A percentile compares a stretch with the other conserved stretches of the same genome.
These are phyloP conservation scores for Quercus glauca DNA, from an alignment of 306 rosid species.

Conservation along the genomic window DNA sequence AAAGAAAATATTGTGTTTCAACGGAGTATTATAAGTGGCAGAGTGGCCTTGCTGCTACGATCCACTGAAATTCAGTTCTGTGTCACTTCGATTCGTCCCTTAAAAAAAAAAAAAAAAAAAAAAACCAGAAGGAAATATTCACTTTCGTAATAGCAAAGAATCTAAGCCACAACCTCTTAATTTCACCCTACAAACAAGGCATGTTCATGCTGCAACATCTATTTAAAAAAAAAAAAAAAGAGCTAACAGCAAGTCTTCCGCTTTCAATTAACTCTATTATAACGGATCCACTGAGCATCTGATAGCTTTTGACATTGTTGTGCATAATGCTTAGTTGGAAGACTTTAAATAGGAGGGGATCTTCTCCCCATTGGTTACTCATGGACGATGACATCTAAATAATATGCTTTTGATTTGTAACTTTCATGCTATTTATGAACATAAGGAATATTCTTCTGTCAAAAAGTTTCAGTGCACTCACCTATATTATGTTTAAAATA, in stretches of 20 bases:
- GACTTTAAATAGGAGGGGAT: not conserved
- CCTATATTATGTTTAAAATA: slow-evolving; percentile 25
- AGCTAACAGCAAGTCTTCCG: slow-evolving; percentile 34
- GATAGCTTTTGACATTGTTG: slow-evolving; percentile 32
- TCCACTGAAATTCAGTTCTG: too few species aligned
- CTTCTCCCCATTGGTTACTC: slow-evolving; percentile 16
- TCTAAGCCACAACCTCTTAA: slow-evolving; percentile 20
- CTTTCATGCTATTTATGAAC: slow-evolving; percentile 31
- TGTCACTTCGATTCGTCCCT: too few species aligned
- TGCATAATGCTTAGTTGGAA: slow-evolving; percentile 37
- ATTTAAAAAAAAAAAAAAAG: too few species aligned
- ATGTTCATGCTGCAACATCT: slow-evolving; percentile 22
- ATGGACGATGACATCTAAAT: slow-evolving; percentile 31
- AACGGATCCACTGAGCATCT: slow-evolving; percentile 17
- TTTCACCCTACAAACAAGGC: slow-evolving; percentile 24
- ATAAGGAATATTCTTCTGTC: slow-evolving; percentile 46
- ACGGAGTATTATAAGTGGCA: too few species aligned
- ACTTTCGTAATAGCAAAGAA: slow-evolving; percentile 43
- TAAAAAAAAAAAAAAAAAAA: too few species aligned
- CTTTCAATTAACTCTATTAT: slow-evolving; percentile 27
- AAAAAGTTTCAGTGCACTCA: slow-evolving; percentile 33
- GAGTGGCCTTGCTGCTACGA: too few species aligned
- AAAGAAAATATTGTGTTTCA: too few species aligned
- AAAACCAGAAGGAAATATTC: slow-evolving; percentile 18
- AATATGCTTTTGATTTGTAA: slow-evolving; percentile 22